These are phyloP conservation scores for Ogataea wickerhamii DNA, from an alignment of 805 yeast species.

Conservation along the genomic window DNA sequence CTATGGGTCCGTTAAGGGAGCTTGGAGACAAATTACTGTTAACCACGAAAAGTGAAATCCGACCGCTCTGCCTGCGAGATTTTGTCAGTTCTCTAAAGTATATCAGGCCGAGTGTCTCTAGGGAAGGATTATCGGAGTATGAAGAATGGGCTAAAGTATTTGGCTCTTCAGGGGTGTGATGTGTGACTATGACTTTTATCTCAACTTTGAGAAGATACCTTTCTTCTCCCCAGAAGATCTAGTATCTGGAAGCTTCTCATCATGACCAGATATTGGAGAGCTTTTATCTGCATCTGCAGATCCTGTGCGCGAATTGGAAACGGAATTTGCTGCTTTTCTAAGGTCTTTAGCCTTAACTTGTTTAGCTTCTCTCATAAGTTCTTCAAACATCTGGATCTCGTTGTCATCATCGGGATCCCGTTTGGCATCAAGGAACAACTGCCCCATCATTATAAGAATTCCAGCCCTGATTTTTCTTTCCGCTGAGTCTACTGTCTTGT, in stretches of 20 bases:
- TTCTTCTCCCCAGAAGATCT: slow-evolving; percentile 6
- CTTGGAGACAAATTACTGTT: slow-evolving; percentile 77
- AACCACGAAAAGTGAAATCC: slow-evolving; percentile 67
- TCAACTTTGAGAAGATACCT: slow-evolving; percentile 14
- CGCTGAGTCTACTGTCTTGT: slow-evolving; percentile 44
- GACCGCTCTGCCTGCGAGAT: slow-evolving; percentile 72
- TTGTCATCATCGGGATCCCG: slow-evolving; percentile 69
- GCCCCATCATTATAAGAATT: slow-evolving; percentile 57
- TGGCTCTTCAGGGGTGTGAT: slow-evolving; percentile 83
- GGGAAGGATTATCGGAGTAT: slow-evolving; percentile 72
- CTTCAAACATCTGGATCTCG: slow-evolving; percentile 76
- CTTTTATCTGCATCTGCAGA: slow-evolving; percentile 4
- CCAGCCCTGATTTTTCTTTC: slow-evolving; percentile 59
- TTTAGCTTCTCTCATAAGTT: slow-evolving; percentile 36
- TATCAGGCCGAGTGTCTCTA: slow-evolving; percentile 84
- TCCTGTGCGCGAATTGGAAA: slow-evolving; percentile 2
- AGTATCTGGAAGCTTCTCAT: slow-evolving; percentile 3
- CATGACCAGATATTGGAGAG: neutral
- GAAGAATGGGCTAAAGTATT: slow-evolving; percentile 85
- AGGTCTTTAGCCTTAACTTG: slow-evolving; percentile 29
- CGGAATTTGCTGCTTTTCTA: slow-evolving; percentile 19
- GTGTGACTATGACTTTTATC: slow-evolving; percentile 1
- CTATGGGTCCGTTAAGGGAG: slow-evolving; percentile 94
- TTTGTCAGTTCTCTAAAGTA: slow-evolving; percentile 71
- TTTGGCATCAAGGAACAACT: slow-evolving; percentile 53